These are phyloP conservation scores for Erythrophleum fordii DNA, from an alignment of 306 rosid genomes.

Conservation along the genomic window DNA sequence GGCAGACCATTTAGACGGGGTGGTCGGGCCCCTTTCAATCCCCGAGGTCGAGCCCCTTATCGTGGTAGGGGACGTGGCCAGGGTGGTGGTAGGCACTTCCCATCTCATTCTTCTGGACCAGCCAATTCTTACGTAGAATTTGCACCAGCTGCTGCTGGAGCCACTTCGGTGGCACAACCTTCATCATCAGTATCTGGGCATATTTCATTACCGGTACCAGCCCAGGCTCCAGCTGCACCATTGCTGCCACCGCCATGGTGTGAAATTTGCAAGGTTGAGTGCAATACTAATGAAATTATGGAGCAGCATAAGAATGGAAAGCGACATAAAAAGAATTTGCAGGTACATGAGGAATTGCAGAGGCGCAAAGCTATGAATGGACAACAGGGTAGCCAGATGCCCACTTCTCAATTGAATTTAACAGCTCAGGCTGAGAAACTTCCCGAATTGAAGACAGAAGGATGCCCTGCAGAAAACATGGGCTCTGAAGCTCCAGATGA, in stretches of 20 bases:
- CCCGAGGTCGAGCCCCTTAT: slow-evolving; percentile 23
- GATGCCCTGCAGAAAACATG: slow-evolving; percentile 37
- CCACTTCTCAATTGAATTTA: slow-evolving; percentile 54
- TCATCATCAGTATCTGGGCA: slow-evolving; percentile 52
- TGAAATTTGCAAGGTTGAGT: slow-evolving; percentile 87
- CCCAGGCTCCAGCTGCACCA: slow-evolving; percentile 59
- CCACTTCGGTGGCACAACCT: slow-evolving; percentile 46
- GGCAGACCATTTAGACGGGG: slow-evolving; percentile 73
- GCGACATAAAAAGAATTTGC: slow-evolving; percentile 75
- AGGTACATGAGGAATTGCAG: slow-evolving; percentile 68
- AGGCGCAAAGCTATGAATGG: slow-evolving; percentile 56
- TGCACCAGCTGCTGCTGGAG: slow-evolving; percentile 51
- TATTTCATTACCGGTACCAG: slow-evolving; percentile 42
- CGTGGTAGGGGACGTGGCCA: slow-evolving; percentile 49
- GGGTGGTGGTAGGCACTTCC: slow-evolving; percentile 56
- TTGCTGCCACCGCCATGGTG: slow-evolving; percentile 61
- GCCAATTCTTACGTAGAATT: slow-evolving; percentile 45
- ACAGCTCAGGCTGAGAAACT: slow-evolving; percentile 52
- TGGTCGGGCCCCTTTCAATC: slow-evolving; percentile 50
- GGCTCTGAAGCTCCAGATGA: slow-evolving; percentile 47
- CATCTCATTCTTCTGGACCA: slow-evolving; percentile 55
- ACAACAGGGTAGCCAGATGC: slow-evolving; percentile 52
- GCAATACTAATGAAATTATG: slow-evolving; percentile 77
- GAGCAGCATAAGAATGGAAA: slow-evolving; percentile 86
- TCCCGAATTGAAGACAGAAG: slow-evolving; percentile 52